Percentiles rank a stretch among this genome's conserved stretches.
phyloP scores from a whole-genome alignment of 805 yeast genomes.

The Debaryomyces hansenii region DNA sequence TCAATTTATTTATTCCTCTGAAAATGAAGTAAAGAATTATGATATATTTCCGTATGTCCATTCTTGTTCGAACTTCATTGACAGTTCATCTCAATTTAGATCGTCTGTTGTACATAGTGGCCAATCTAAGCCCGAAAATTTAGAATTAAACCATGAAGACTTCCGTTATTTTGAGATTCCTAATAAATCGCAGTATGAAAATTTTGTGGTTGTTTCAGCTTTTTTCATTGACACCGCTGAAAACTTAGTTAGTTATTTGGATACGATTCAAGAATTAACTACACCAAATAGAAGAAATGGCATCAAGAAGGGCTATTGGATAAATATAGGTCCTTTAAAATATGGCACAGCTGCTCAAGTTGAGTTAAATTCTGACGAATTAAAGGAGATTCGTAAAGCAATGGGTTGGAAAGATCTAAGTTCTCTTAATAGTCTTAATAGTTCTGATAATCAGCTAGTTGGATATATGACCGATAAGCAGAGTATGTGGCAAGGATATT shows the following conservation, averaged over 20 bases:
- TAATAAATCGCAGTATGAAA: constrained; percentile 31
- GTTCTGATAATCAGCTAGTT: constrained; percentile 30
- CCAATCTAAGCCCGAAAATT: constrained; percentile 43
- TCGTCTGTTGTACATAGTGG: constrained; percentile 28
- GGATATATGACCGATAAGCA: constrained; percentile 68
- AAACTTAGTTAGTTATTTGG: constrained; percentile 73
- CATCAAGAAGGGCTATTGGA: constrained; percentile 64
- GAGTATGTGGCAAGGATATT: constrained; percentile 77
- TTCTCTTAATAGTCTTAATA: constrained; percentile 9
- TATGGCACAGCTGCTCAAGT: constrained; percentile 84
- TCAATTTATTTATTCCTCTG: constrained; percentile 47
- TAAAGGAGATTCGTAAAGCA: constrained; percentile 47
- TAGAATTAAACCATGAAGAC: constrained; percentile 57
- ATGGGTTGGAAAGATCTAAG: constrained; percentile 60
- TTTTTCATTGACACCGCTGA: constrained; percentile 94
- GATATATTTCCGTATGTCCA: constrained; percentile 53
- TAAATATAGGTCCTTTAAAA: constrained; percentile 88
- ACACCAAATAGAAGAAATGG: constrained; percentile 7
- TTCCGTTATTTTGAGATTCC: constrained; percentile 53
- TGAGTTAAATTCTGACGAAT: constrained; percentile 74
- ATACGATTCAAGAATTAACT: constrained; percentile 45
- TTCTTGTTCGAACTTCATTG: constrained; percentile 37
- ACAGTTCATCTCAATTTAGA: constrained; percentile 27
- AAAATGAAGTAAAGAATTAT: constrained; percentile 9
- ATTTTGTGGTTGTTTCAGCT: constrained; percentile 60